Percentiles rank a stretch among this genome's conserved stretches.
phyloP scores from a whole-genome alignment of 108 stramenopile genomes.

The Schizochytrium sp. region DNA sequence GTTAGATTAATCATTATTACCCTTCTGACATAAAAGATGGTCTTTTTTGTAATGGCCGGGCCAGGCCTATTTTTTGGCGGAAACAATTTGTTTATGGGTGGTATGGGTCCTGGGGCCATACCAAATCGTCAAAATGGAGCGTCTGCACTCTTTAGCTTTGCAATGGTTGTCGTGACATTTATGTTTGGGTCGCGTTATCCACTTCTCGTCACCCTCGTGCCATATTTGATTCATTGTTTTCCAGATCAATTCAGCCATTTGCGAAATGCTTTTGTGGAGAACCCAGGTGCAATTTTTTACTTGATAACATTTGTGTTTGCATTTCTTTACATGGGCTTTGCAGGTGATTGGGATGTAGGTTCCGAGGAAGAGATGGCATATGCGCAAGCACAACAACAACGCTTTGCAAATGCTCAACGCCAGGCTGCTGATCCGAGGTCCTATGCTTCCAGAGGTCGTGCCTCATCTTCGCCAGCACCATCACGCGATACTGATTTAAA shows the following conservation, averaged over 20 bases:
- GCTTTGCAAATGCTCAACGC: neutral
- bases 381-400: neutral
- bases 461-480: neutral
- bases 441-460: neutral
- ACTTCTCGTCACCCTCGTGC: neutral
- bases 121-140: neutral
- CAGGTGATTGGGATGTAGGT: neutral
- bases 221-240: neutral
- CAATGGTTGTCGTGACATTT: slow-evolving; percentile 13
- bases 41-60: slow-evolving; percentile 29
- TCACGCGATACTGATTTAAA: neutral
- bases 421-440: neutral
- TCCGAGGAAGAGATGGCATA: neutral
- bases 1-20: too few species aligned
- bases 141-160: slow-evolving; percentile 25
- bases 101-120: too few species aligned
- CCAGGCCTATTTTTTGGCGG: slow-evolving; percentile 12
- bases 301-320: neutral
- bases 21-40: neutral
- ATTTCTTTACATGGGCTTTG: neutral
- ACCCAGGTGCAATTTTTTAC: neutral
- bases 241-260: slow-evolving; percentile 6
- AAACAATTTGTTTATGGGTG: neutral
- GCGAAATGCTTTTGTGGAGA: neutral
- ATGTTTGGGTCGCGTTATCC: neutral